A percentile compares a stretch with the other conserved stretches of the same genome.
These are phyloP conservation scores for Rhododendron williamsianum DNA, from an alignment of 148 eudicot genomes.

Conservation along the genomic window DNA sequence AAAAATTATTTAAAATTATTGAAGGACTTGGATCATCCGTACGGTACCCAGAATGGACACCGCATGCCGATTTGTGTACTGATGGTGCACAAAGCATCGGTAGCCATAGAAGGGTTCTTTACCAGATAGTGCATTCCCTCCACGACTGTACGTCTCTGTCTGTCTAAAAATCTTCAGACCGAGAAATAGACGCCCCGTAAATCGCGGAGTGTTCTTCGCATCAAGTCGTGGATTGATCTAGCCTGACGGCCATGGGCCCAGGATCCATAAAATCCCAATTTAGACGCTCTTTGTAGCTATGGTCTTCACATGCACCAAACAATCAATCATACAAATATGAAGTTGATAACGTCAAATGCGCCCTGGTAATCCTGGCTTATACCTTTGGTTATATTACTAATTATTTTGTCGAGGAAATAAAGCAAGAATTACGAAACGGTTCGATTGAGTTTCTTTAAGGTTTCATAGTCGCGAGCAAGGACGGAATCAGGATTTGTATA, in stretches of 20 bases:
- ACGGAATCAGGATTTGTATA: too few species aligned
- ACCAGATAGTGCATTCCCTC: neutral
- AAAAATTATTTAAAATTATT: too few species aligned
- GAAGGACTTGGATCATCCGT: too few species aligned
- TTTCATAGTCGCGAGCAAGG: neutral
- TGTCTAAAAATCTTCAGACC: neutral
- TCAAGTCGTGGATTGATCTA: neutral
- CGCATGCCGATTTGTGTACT: too few species aligned
- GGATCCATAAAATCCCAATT: neutral
- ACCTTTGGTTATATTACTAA: neutral
- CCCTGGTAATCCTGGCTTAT: neutral
- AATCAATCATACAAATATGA: neutral
- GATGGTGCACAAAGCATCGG: too few species aligned
- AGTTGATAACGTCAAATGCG: neutral
- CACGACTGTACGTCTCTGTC: neutral
- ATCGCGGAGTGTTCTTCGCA: neutral
- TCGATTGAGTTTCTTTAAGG: neutral
- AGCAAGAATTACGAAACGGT: neutral
- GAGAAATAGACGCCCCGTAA: neutral
- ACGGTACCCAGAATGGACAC: too few species aligned
- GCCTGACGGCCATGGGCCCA: neutral
- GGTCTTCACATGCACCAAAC: neutral
- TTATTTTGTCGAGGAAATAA: neutral
- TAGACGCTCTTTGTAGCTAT: neutral
- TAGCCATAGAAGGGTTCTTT: too few species aligned